These are phyloP conservation scores for Tolypocladium amazonense DNA, from an alignment of 2,329 filamentous ascomycete species.

Conservation along the genomic window DNA sequence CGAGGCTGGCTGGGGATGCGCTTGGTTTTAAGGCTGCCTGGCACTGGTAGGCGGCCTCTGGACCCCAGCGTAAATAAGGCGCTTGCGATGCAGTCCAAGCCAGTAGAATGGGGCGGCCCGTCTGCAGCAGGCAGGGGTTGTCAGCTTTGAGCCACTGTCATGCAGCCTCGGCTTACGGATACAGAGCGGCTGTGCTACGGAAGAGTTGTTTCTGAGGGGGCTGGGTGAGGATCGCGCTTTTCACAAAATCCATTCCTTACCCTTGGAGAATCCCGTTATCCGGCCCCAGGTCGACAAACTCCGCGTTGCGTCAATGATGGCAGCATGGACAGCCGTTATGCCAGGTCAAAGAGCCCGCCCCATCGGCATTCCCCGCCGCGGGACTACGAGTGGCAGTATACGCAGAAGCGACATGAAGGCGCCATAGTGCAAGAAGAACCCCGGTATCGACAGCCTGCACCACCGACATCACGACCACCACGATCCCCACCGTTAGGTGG, in stretches of 20 bases:
- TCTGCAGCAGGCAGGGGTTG: not conserved
- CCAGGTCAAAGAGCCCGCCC: not conserved
- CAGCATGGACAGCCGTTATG: not conserved
- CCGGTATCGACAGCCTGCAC: too few relatives aligned
- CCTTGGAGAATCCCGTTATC: not conserved
- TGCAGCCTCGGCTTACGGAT: not conserved
- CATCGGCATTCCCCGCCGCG: too few relatives aligned
- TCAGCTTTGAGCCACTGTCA: not conserved
- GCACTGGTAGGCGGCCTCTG: not conserved
- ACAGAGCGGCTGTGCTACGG: not conserved
- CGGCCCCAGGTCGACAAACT: not conserved
- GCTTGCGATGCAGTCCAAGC: not conserved
- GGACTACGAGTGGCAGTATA: too few relatives aligned
- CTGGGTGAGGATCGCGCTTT: not conserved
- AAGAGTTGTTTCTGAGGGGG: not conserved
- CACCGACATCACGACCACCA: too few relatives aligned
- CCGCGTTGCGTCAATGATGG: not conserved
- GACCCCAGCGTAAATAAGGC: not conserved
- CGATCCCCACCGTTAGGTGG: too few relatives aligned
- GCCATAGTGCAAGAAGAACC: not conserved
- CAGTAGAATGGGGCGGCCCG: not conserved
- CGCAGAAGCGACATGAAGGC: not conserved
- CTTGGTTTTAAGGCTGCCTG: not conserved
- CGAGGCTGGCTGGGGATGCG: not conserved
- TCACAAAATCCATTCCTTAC: not conserved